Evolutionary conservation across 768 basidiomycete genomes (phyloP).

Genomic region (Gelatoporia subvermispora): DNA sequence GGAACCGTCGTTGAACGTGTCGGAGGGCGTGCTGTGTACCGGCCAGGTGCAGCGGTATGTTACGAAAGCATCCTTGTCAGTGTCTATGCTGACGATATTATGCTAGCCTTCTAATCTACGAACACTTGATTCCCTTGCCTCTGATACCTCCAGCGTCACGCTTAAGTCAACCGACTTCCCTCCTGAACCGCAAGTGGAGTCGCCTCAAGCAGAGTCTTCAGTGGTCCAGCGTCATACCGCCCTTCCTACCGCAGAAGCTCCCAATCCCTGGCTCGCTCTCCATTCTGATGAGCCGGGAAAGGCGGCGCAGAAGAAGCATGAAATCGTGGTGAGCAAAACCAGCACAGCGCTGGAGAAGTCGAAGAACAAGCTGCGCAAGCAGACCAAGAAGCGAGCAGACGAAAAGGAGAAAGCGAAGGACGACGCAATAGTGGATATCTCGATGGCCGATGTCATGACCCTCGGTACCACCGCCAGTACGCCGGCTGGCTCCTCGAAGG

Average conservation of each 20-base stretch:
- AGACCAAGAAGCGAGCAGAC: slow-evolving; percentile 47
- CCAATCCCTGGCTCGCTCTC: slow-evolving; percentile 80
- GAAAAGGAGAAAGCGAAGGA: slow-evolving; percentile 58
- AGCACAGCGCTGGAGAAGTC: slow-evolving; percentile 59
- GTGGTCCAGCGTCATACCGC: slow-evolving; percentile 4
- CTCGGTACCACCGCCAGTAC: slow-evolving; percentile 5
- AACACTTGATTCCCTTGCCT: slow-evolving; percentile 30
- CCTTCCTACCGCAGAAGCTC: slow-evolving; percentile 15
- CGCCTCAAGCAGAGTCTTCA: slow-evolving; percentile 20
- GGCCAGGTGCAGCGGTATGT: slow-evolving; percentile 41
- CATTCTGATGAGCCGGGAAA: slow-evolving; percentile 34
- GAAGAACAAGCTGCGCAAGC: slow-evolving; percentile 71
- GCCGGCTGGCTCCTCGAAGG: slow-evolving; percentile 10
- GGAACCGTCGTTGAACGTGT: slow-evolving; percentile 48
- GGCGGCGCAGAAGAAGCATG: slow-evolving; percentile 65
- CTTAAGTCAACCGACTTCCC: slow-evolving; percentile 54
- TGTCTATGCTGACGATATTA: neutral
- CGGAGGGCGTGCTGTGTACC: slow-evolving; percentile 63
- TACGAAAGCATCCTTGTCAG: neutral
- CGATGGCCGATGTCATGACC: slow-evolving; percentile 45
- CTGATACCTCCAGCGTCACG: slow-evolving; percentile 66
- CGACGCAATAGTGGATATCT: slow-evolving; percentile 79
- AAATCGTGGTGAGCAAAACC: slow-evolving; percentile 64
- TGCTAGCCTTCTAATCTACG: slow-evolving; percentile 11
- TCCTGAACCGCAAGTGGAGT: slow-evolving; percentile 27